Conservation (phyloP, 2,329 filamentous ascomycete species). For the Fusarium sp. region DNA sequence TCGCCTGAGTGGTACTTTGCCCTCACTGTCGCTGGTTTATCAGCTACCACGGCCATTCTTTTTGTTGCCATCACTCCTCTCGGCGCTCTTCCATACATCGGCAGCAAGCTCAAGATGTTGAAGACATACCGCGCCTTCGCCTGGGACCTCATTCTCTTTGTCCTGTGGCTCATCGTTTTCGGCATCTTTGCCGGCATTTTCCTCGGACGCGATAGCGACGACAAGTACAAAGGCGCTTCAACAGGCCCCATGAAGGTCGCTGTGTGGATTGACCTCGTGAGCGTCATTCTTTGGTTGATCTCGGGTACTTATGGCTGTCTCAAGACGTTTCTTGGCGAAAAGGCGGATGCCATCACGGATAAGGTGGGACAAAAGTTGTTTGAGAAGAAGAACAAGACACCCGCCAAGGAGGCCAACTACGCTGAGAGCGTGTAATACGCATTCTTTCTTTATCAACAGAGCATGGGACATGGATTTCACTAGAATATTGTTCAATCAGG, state of each 20-base stretch:
- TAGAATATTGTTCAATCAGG: background rate
- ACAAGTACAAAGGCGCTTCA: conserved; percentile 57
- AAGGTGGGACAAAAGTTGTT: conserved; percentile 55
- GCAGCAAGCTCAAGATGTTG: conserved; percentile 48
- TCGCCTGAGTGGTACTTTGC: conserved; percentile 73
- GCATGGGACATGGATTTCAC: background rate
- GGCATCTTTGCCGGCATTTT: conserved; percentile 80
- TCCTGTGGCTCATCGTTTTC: conserved; percentile 74
- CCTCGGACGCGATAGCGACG: conserved; percentile 68
- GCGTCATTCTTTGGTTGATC: conserved; percentile 73
- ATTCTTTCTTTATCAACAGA: background rate
- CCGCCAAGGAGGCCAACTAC: conserved; percentile 42
- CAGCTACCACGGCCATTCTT: conserved; percentile 62
- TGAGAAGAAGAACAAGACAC: conserved; percentile 45
- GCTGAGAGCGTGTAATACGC: conserved; percentile 45
- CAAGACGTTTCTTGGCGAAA: conserved; percentile 56
- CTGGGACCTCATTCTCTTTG: conserved; percentile 57
- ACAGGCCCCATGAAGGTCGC: conserved; percentile 73
- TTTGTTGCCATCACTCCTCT: conserved; percentile 54
- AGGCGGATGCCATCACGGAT: conserved; percentile 53
- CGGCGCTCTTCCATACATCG: conserved; percentile 48
- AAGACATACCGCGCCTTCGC: conserved; percentile 58
- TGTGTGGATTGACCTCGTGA: conserved; percentile 78
- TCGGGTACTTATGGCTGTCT: conserved; percentile 56
- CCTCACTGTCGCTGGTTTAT: conserved; percentile 66